phyloP scores from a whole-genome alignment of 148 eudicot species.

The Vaccinium corymbosum region DNA sequence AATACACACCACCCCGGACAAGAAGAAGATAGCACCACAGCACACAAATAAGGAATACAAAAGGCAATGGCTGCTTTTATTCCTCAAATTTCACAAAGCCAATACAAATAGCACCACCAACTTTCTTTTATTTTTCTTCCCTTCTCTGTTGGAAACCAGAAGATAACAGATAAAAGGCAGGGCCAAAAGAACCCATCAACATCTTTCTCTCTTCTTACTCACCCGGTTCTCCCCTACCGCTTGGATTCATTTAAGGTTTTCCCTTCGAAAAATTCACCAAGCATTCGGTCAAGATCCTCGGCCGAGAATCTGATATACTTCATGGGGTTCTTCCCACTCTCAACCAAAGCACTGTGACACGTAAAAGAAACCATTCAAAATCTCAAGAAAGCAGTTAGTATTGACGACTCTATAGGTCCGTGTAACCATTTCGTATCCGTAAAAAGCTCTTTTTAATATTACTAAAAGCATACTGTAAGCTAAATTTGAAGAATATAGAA shows the following conservation, averaged over 20 bases:
- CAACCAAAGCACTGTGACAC: slow-evolving; percentile 71
- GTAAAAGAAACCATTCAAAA: not conserved
- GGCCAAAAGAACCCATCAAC: slow-evolving; percentile 7
- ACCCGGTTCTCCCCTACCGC: slow-evolving; percentile 24
- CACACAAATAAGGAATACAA: not conserved
- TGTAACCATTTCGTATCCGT: not conserved
- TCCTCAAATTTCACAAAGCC: not conserved
- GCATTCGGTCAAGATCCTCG: slow-evolving; percentile 94
- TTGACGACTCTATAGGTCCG: not conserved
- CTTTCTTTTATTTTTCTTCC: not conserved
- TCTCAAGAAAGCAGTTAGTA: not conserved
- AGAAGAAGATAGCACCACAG: no score
- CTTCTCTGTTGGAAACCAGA: not conserved
- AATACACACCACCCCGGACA: not conserved
- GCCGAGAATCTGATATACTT: slow-evolving; percentile 79
- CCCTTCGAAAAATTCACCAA: slow-evolving; percentile 93
- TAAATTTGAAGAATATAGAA: not conserved
- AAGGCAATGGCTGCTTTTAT: not conserved
- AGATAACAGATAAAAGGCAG: not conserved
- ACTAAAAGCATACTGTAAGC: not conserved
- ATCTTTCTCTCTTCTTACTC: not conserved
- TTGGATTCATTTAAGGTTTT: slow-evolving; percentile 63
- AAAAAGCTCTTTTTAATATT: not conserved
- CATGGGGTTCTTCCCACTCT: slow-evolving; percentile 79
- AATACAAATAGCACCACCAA: not conserved